These are phyloP conservation scores for Begonia peltatifolia DNA, from an alignment of 306 rosid species.

Conservation along the genomic window DNA sequence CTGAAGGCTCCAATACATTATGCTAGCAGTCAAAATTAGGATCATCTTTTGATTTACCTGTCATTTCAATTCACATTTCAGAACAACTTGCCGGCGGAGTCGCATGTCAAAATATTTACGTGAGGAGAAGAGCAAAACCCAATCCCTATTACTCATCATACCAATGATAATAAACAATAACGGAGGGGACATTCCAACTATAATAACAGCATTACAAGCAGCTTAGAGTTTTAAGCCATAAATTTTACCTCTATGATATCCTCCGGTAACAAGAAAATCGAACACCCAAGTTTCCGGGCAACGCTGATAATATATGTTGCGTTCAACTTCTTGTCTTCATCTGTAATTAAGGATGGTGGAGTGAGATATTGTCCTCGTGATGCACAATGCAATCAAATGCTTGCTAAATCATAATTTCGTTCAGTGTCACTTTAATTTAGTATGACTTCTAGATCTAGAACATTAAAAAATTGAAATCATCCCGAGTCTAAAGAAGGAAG, in stretches of 20 bases:
- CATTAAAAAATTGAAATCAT: slow-evolving; percentile 4
- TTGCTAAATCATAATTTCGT: too few species aligned
- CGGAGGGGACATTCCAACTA: not conserved
- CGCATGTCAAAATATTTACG: too few species aligned
- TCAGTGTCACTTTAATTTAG: too few species aligned
- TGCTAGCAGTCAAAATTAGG: slow-evolving; percentile 83
- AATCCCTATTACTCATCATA: too few species aligned
- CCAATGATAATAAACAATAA: too few species aligned
- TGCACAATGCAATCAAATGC: too few species aligned
- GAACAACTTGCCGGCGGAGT: too few species aligned
- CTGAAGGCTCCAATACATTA: slow-evolving; percentile 95
- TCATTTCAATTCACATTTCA: not conserved
- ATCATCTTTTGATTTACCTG: slow-evolving; percentile 98
- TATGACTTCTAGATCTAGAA: too few species aligned
- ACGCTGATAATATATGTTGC: slow-evolving; percentile 96
- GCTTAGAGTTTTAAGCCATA: too few species aligned
- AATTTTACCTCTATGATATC: slow-evolving; percentile 73
- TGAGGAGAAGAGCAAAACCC: too few species aligned
- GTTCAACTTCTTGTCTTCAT: slow-evolving; percentile 93
- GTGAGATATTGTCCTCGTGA: not conserved
- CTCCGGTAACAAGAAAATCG: slow-evolving; percentile 94
- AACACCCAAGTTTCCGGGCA: slow-evolving; percentile 95
- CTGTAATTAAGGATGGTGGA: slow-evolving; percentile 26
- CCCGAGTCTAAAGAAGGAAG: not conserved
- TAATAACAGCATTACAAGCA: not conserved